Percentiles rank a stretch among this genome's conserved stretches.
phyloP scores from a whole-genome alignment of 2,329 filamentous ascomycete species.

The Paramyrothecium sp. region DNA sequence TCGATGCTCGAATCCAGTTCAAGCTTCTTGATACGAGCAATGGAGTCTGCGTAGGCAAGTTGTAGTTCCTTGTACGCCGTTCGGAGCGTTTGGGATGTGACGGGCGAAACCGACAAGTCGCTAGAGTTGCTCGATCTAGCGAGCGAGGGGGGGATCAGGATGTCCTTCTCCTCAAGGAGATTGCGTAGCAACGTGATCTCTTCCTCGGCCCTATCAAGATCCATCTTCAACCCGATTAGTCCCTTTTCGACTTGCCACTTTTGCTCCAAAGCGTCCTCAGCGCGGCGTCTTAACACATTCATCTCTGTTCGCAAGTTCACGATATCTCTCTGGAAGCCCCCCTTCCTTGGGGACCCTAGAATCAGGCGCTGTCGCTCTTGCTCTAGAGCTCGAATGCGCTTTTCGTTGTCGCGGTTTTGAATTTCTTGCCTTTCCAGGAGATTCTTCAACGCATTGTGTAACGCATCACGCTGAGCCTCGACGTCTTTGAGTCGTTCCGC shows the following conservation, averaged over 20 bases:
- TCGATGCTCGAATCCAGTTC: constrained; percentile 45
- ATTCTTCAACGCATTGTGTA: constrained; percentile 83
- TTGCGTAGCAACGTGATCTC: constrained; percentile 82
- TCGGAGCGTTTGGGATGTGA: constrained; percentile 70
- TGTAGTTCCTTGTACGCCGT: constrained; percentile 72
- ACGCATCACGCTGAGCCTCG: constrained; percentile 87
- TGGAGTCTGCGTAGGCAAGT: constrained; percentile 64
- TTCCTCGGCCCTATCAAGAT: constrained; percentile 90
- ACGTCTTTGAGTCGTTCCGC: constrained; percentile 86
- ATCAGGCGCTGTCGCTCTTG: constrained; percentile 74
- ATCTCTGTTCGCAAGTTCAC: constrained; percentile 79
- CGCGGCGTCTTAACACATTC: constrained; percentile 76
- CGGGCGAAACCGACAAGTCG: constrained; percentile 38
- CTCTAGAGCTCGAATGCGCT: constrained; percentile 75
- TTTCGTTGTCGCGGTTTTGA: constrained; percentile 80
- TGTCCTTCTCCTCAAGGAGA: constrained; percentile 80
- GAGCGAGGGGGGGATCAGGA: constrained; percentile 64
- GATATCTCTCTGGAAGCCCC: constrained; percentile 83
- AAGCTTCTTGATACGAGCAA: constrained; percentile 65
- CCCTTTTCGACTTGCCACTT: constrained; percentile 97
- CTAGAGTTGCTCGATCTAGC: constrained; percentile 40
- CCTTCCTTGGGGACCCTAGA: constrained; percentile 66
- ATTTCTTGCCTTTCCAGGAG: constrained; percentile 82
- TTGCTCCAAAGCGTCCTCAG: constrained; percentile 90
- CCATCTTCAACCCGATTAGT: constrained; percentile 86